Conservation (phyloP, 805 yeast species). For the Barnettozyma sucrosica region DNA sequence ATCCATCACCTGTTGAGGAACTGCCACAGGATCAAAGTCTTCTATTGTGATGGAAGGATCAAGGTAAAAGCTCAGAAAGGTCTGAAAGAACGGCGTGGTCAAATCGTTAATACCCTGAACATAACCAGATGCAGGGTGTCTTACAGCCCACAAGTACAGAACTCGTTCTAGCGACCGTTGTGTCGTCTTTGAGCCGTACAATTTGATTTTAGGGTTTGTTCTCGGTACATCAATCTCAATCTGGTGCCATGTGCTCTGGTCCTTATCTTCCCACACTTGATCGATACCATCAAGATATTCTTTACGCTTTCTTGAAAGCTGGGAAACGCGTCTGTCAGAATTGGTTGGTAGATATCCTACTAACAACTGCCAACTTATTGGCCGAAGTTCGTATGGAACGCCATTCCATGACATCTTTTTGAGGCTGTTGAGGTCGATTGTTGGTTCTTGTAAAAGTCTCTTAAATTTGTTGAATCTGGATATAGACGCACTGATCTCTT, state of each 20-base stretch:
- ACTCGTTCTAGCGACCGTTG: slow-evolving; percentile 78
- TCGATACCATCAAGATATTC: slow-evolving; percentile 76
- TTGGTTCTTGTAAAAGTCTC: slow-evolving; percentile 44
- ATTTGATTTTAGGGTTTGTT: slow-evolving; percentile 77
- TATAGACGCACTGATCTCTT: slow-evolving; percentile 51
- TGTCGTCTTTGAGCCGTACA: slow-evolving; percentile 63
- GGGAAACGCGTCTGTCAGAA: slow-evolving; percentile 62
- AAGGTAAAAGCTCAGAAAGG: slow-evolving; percentile 67
- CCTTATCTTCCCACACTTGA: slow-evolving; percentile 55
- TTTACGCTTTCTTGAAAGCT: slow-evolving; percentile 72
- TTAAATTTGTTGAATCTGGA: slow-evolving; percentile 65
- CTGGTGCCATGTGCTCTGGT: slow-evolving; percentile 88
- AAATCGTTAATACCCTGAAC: slow-evolving; percentile 97
- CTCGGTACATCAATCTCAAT: slow-evolving; percentile 92
- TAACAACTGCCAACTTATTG: slow-evolving; percentile 83
- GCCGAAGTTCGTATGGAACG: slow-evolving; percentile 73
- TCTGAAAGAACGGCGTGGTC: slow-evolving; percentile 88
- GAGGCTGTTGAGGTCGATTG: slow-evolving; percentile 60
- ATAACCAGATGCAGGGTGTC: slow-evolving; percentile 97
- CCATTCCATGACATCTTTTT: slow-evolving; percentile 92
- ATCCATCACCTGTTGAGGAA: slow-evolving; percentile 55
- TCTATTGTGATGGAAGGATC: slow-evolving; percentile 44
- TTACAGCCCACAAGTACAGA: slow-evolving; percentile 86
- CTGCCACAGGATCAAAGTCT: slow-evolving; percentile 51
- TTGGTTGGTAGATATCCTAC: slow-evolving; percentile 90